Evolutionary conservation across 2,329 filamentous ascomycete genomes (phyloP), one percentile per base, ranked within the genome.

Genomic region (Pseudogymnoascus sp.): DNA sequence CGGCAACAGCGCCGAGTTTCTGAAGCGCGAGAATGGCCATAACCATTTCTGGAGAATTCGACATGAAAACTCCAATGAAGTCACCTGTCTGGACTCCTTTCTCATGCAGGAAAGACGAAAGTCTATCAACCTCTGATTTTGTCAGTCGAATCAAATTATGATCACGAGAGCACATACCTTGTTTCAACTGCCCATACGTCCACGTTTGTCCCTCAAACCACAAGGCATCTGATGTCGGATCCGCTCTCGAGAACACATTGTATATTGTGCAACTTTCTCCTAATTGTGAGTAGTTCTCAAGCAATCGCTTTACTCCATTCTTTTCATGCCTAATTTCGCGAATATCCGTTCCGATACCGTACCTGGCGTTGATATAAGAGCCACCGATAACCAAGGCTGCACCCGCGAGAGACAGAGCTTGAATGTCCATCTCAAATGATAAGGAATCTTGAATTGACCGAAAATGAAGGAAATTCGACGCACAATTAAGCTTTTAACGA

Each of bases 41-140:
- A 1, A 79, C 71, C 76, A 80, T 79, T 64, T 80, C 78, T 0
- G 77, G 77, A 0, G 77, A 79, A 63, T 81, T 81, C 10, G 72
- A 76, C 57, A 74, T 77, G 68, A 78, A 80, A 1, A 80, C 72
- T 4, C 73, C 77, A 13, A 80, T 74, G 47, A 74, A 74, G 62
- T 79, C 76, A 1, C 74, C 74, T 0, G 71, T 60, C 29, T 68
- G 66, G 11, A 79, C 67, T 8, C 71, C 74, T 59, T 73, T 70
- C 4, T 65, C 66, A 59, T 74, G 71, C 26, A 80, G 67, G 26
- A 76, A 68, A 11, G 73, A 72, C n/a, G 77, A 77, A 61, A 79
- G 69, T 57, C 74, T 72, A 63, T 78, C 73, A 58, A 75, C 75
- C 64, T 77, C 77, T 77, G 17, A 2, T 47, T 31, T 10, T 1